Base-by-base conservation (phyloP, 2,329 filamentous ascomycete species). In the Penicillium digitatum region DNA sequence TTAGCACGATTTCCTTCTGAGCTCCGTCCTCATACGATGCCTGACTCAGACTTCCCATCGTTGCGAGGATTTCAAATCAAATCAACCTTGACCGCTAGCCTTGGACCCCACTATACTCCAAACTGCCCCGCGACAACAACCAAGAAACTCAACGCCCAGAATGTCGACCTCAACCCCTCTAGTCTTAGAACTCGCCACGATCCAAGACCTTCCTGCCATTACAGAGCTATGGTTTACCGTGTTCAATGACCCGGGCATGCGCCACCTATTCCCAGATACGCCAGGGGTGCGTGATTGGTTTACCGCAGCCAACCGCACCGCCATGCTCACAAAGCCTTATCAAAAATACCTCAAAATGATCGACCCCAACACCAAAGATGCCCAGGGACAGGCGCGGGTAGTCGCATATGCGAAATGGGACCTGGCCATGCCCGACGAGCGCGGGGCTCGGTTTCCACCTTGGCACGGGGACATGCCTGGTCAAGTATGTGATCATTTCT, bases 401-500 rank as follows among this genome's bases (percentile, higher is more conserved):
- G 55, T 61, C 35, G 65, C 69, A 12, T 71, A 63, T 34, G 69
- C 59, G 16, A 69, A 69, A 56, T 71, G 68, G 69, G 67, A 69
- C 40, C 29, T 65, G 16, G 48, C 62, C 24, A 62, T 57, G 55
- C 49, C 58, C 12, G 43, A 66, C 9, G 58, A 67, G 31, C 62
- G 68, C 12, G 68, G 66, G 5, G 35, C 27, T 29, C 66, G 68
- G 9, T 71, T 62, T 48, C 65, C 67, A 6, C 59, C 67, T 26
- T 72, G 66, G 66, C 59, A 64, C 54, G 48, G 56, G 4, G 65
- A 66, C 2, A 58, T 56, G 45, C 55, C 64, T 26, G 35, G 31
- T 3, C 48, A 51, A 3, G 55, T 49, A 18, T 65, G 62, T 37
- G 57, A 62, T 22, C 29, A 16, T 1, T 59, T 70, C 11, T 65